A percentile compares a stretch with the other conserved stretches of the same genome.
These are phyloP conservation scores for Salvia hispanica DNA, from an alignment of 257 asterid genomes.

Conservation along the genomic window DNA sequence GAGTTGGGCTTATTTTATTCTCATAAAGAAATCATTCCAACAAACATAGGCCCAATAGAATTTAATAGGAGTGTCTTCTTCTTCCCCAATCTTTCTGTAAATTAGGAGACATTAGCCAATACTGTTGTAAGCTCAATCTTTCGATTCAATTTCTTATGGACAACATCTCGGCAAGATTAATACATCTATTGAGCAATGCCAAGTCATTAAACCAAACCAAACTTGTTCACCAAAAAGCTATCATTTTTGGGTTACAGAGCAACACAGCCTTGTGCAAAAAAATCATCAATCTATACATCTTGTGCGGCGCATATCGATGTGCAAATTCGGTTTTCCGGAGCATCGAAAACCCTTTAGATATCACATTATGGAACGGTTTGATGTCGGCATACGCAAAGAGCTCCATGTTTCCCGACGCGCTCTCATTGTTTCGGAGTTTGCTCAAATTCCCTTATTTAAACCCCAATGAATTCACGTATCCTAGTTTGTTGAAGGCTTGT, in stretches of 20 bases:
- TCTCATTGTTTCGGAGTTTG: conserved; percentile 47
- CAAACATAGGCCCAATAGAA: no score
- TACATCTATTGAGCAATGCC: conserved; percentile 36
- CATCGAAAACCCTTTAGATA: conserved; percentile 56
- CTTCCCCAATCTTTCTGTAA: no score
- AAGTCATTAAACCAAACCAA: conserved; percentile 45
- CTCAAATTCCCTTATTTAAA: conserved; percentile 47
- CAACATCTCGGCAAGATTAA: conserved; percentile 29
- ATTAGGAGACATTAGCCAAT: no score
- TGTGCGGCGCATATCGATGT: conserved; percentile 44
- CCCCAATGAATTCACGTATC: conserved; percentile 71
- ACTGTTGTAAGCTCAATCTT: no score
- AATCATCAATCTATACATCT: conserved; percentile 61
- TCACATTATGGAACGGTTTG: conserved; percentile 73
- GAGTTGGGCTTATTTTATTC: no score
- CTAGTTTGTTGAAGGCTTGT: conserved; percentile 80
- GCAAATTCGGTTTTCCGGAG: conserved; percentile 53
- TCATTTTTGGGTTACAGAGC: conserved; percentile 56
- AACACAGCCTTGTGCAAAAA: conserved; percentile 53
- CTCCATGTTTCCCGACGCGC: conserved; percentile 56
- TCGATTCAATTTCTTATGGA: conserved; percentile 42
- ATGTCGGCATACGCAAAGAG: conserved; percentile 62
- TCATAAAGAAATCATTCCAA: no score
- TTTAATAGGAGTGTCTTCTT: no score
- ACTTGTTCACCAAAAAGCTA: conserved; percentile 55